Conservation (phyloP, 345 rosid genomes). For the Citrus medica region DNA sequence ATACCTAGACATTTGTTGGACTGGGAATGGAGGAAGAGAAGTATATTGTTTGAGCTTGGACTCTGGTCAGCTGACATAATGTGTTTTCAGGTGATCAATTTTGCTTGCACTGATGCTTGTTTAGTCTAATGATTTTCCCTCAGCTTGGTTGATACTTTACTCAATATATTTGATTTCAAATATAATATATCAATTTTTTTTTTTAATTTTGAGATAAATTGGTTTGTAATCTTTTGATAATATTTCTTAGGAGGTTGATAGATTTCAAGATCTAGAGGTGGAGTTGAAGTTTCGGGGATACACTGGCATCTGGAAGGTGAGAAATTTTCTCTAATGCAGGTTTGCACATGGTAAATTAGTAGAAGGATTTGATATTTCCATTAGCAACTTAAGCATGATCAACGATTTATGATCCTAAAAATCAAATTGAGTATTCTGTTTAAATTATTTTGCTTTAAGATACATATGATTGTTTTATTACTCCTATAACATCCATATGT, state of each 20-base stretch:
- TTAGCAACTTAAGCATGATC: background rate
- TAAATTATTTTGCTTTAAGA: background rate
- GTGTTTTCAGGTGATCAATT: slow-evolving; percentile 81
- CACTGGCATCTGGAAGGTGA: slow-evolving; percentile 84
- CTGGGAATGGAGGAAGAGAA: slow-evolving; percentile 83
- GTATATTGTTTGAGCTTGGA: slow-evolving; percentile 74
- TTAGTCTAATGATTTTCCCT: background rate
- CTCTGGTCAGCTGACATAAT: slow-evolving; percentile 91
- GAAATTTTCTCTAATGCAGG: background rate
- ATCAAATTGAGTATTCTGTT: background rate
- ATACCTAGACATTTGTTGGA: slow-evolving; percentile 70
- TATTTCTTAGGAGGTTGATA: slow-evolving; percentile 80
- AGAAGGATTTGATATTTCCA: background rate
- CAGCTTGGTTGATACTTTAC: background rate
- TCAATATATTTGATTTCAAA: background rate
- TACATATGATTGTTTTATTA: background rate
- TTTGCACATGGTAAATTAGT: background rate
- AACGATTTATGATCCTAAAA: background rate
- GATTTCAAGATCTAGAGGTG: slow-evolving; percentile 72
- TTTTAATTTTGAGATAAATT: background rate
- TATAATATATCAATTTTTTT: background rate
- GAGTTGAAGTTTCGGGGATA: slow-evolving; percentile 69
- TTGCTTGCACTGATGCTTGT: background rate
- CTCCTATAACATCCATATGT: background rate
- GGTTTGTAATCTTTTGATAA: background rate